phyloP scores from a whole-genome alignment of 306 rosid genomes.

The Pyrus bretschneideri region DNA sequence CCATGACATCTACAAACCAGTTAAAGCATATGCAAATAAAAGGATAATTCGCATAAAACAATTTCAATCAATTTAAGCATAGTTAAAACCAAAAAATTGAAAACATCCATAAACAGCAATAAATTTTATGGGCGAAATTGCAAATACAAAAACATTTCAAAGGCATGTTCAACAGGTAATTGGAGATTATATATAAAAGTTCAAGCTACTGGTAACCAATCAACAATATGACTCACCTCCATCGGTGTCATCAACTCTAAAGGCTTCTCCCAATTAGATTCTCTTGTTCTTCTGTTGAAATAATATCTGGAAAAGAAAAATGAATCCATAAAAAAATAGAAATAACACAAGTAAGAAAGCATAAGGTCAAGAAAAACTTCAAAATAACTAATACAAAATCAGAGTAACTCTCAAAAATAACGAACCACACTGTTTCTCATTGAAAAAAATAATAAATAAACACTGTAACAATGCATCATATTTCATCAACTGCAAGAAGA shows the following conservation, averaged over 20 bases:
- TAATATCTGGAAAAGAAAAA: constrained; percentile 50
- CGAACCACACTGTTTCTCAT: background rate
- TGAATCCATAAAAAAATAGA: background rate
- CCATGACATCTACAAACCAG: constrained; percentile 92
- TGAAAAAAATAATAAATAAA: background rate
- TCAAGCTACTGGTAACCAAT: constrained; percentile 11
- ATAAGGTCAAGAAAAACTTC: background rate
- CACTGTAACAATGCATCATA: too few species aligned
- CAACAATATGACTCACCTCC: constrained; percentile 60
- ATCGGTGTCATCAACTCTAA: constrained; percentile 89
- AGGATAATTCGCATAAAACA: constrained; percentile 60
- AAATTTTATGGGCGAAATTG: constrained; percentile 1
- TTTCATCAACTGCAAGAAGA: background rate
- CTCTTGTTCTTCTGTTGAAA: constrained; percentile 86
- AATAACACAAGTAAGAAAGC: constrained; percentile 4
- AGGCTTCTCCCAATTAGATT: constrained; percentile 98
- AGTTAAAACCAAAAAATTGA: constrained; percentile 37
- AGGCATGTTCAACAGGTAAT: constrained; percentile 23
- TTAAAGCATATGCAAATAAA: constrained; percentile 86
- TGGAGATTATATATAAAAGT: constrained; percentile 14
- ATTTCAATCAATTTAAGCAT: constrained; percentile 41
- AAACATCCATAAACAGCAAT: constrained; percentile 34
- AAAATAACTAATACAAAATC: background rate
- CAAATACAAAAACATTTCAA: constrained; percentile 21
- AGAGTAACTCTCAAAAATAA: background rate